phyloP scores from a whole-genome alignment of 2,329 filamentous ascomycete genomes.

The Talaromyces sp. region DNA sequence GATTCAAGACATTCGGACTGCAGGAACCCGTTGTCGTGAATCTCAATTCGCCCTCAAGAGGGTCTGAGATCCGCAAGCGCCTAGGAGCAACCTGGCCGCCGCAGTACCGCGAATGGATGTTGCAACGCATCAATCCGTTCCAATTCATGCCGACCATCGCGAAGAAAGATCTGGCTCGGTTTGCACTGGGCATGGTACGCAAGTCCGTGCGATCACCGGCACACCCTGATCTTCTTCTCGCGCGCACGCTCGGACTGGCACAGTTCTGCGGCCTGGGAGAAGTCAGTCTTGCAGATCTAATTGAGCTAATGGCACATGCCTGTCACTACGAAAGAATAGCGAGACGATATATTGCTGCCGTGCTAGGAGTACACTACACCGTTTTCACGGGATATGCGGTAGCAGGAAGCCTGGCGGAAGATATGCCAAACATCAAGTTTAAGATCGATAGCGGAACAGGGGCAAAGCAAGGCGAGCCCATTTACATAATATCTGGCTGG shows the following conservation, averaged over 20 bases:
- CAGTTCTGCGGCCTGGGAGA: neutral
- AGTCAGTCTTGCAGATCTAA: neutral
- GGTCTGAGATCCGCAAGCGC: neutral
- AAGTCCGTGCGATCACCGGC: neutral
- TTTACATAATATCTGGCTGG: neutral
- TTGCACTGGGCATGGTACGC: neutral
- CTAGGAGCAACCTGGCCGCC: neutral
- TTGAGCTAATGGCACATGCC: neutral
- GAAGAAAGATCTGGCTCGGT: neutral
- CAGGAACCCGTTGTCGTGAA: neutral
- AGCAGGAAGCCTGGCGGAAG: neutral
- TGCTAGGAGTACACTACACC: neutral
- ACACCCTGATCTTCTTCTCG: neutral
- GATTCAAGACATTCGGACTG: neutral
- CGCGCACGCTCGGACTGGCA: neutral
- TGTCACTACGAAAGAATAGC: neutral
- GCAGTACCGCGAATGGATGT: neutral
- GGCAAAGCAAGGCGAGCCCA: neutral
- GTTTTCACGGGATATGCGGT: neutral
- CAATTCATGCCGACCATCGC: neutral
- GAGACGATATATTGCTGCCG: neutral
- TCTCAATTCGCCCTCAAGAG: neutral
- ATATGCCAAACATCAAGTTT: neutral
- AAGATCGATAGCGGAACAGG: neutral
- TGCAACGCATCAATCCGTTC: neutral